phyloP scores from a whole-genome alignment of 2,329 filamentous ascomycete species.

The Achaetomium macrosporum region DNA sequence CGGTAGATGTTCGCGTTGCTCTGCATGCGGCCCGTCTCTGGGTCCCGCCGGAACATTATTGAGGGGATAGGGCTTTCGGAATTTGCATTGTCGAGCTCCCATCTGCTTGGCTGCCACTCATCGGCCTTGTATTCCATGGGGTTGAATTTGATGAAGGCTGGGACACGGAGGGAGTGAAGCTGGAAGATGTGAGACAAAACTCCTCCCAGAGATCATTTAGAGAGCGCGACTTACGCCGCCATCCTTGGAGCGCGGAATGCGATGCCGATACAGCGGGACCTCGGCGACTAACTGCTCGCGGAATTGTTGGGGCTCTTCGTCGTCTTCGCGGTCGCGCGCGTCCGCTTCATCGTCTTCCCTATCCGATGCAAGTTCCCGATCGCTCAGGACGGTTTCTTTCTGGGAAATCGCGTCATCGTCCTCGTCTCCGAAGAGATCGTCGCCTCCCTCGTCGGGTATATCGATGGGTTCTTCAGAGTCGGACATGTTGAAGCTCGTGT shows the following conservation, averaged over 20 bases:
- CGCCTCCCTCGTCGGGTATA: constrained; percentile 48
- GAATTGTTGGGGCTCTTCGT: constrained; percentile 37
- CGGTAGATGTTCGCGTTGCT: constrained; percentile 70
- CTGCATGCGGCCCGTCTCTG: constrained; percentile 59
- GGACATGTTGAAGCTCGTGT: constrained; percentile 38
- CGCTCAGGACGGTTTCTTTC: constrained; percentile 56
- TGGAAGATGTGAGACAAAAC: constrained; percentile 30
- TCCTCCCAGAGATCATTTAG: not conserved
- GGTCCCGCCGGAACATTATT: constrained; percentile 63
- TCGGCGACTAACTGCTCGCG: constrained; percentile 54
- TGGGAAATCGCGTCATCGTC: constrained; percentile 51
- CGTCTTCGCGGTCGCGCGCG: constrained; percentile 34
- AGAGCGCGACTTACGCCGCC: constrained; percentile 50
- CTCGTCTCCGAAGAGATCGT: constrained; percentile 58
- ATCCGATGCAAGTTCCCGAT: constrained; percentile 54
- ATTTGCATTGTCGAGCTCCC: constrained; percentile 48
- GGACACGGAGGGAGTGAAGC: constrained; percentile 66
- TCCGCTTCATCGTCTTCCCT: constrained; percentile 33
- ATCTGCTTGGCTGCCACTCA: constrained; percentile 56
- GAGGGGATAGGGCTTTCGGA: constrained; percentile 57
- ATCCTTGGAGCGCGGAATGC: constrained; percentile 64
- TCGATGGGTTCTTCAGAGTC: constrained; percentile 51
- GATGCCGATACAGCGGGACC: constrained; percentile 61
- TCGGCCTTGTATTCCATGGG: constrained; percentile 61
- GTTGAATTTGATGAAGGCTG: constrained; percentile 64